These are phyloP conservation scores for Peronosclerospora sorghi DNA, from an alignment of 352 stramenopile species.

Conservation along the genomic window DNA sequence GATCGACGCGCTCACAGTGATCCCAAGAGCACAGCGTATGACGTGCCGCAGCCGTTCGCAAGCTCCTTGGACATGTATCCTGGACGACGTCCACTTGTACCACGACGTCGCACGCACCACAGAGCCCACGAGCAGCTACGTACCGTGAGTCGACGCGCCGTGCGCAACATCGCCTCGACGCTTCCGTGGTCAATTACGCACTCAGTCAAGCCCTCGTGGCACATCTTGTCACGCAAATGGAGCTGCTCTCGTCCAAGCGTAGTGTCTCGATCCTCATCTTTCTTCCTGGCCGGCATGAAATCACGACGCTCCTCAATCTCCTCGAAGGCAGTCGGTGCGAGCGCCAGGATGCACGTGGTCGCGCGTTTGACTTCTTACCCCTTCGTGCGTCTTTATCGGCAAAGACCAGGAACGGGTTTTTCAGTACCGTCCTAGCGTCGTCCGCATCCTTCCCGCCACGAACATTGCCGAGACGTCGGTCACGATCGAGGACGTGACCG, in stretches of 20 bases:
- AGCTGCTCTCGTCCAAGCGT: conserved; percentile 19
- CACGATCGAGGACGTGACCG: conserved; percentile 90
- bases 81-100: conserved; percentile 31
- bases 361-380: conserved; percentile 68
- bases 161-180: conserved; percentile 74
- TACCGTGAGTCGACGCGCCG: conserved; percentile 85
- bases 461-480: conserved; percentile 96
- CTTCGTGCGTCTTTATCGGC: conserved; percentile 90
- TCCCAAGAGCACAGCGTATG: no score
- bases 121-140: conserved; percentile 23
- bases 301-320: conserved; percentile 74
- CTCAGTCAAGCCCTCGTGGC: conserved; percentile 85
- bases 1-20: no score
- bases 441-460: conserved; percentile 93
- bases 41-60: conserved; percentile 47
- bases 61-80: conserved; percentile 45
- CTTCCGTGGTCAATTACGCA: conserved; percentile 92
- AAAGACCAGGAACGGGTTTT: conserved; percentile 93
- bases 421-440: conserved; percentile 31
- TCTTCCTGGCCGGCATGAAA: conserved; percentile 91
- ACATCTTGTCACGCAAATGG: conserved; percentile 53
- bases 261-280: conserved; percentile 92
- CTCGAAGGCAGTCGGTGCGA: conserved; percentile 49
- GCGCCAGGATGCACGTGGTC: conserved; percentile 19
- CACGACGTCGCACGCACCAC: no score